These are phyloP conservation scores for Tephrocybe rancida DNA, from an alignment of 768 basidiomycete species.

Conservation along the genomic window DNA sequence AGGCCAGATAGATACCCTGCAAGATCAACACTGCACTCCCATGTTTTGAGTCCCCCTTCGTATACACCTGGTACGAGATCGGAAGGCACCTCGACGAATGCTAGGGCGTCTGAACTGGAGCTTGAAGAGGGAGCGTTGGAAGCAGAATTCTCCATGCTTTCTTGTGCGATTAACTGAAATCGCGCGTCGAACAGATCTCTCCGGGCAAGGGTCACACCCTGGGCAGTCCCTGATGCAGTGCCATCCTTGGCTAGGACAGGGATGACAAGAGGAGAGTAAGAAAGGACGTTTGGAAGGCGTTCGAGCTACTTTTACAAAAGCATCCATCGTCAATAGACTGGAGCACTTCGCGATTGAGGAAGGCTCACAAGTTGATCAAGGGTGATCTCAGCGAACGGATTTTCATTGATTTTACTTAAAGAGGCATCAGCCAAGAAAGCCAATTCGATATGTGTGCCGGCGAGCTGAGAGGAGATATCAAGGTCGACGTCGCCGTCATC, in stretches of 20 bases:
- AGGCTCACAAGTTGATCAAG: slow-evolving; percentile 26
- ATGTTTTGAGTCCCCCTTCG: slow-evolving; percentile 96
- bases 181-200: slow-evolving; percentile 94
- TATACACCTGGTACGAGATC: slow-evolving; percentile 93
- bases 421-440: neutral
- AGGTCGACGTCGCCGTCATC: slow-evolving; percentile 39
- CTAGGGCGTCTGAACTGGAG: slow-evolving; percentile 28
- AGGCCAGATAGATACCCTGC: slow-evolving; percentile 61
- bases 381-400: slow-evolving; percentile 33
- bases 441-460: neutral
- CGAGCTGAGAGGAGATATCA: slow-evolving; percentile 13
- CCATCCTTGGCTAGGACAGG: slow-evolving; percentile 31
- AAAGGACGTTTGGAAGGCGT: slow-evolving; percentile 70
- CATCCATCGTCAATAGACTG: slow-evolving; percentile 13
- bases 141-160: slow-evolving; percentile 20
- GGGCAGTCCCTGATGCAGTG: neutral
- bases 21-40: slow-evolving; percentile 94
- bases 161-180: slow-evolving; percentile 85
- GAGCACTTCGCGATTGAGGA: neutral
- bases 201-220: slow-evolving; percentile 52
- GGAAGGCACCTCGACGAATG: slow-evolving; percentile 79
- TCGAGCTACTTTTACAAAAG: slow-evolving; percentile 51
- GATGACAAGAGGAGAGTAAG: slow-evolving; percentile 73
- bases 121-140: neutral
- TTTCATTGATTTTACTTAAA: slow-evolving; percentile 5